Conservation (phyloP, 2,329 filamentous ascomycete species). For the Emergomyces orientalis region DNA sequence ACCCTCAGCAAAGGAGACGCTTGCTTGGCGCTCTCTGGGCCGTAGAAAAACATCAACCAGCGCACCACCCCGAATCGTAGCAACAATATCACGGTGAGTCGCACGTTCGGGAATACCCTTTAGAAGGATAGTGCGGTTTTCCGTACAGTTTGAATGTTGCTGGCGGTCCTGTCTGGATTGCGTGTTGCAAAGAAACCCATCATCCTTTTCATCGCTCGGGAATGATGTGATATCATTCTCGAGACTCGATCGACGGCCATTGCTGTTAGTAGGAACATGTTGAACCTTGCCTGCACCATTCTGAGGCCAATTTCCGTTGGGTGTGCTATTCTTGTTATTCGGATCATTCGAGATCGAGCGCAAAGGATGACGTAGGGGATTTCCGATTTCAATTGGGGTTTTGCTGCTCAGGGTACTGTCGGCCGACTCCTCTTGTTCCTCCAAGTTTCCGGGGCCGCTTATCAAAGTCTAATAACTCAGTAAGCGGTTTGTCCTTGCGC, state of each 20-base stretch:
- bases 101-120: slow-evolving; percentile 52
- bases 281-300: not conserved
- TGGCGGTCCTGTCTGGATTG: slow-evolving; percentile 16
- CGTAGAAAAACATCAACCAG: slow-evolving; percentile 61
- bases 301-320: not conserved
- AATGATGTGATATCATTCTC: slow-evolving; percentile 22
- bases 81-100: slow-evolving; percentile 57
- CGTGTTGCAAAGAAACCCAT: slow-evolving; percentile 13
- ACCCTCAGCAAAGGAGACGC: slow-evolving; percentile 60
- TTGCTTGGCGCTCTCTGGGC: slow-evolving; percentile 49
- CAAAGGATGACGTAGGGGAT: not conserved
- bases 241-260: slow-evolving; percentile 12
- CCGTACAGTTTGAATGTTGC: slow-evolving; percentile 13
- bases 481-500: slow-evolving; percentile 10
- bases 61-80: slow-evolving; percentile 58
- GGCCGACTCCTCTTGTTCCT: slow-evolving; percentile 1
- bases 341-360: not conserved
- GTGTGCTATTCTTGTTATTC: not conserved
- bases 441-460: slow-evolving; percentile 8
- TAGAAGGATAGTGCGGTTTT: slow-evolving; percentile 44
- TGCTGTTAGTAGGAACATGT: not conserved
- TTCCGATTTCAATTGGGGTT: not conserved
- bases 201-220: slow-evolving; percentile 21
- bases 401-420: not conserved
- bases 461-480: slow-evolving; percentile 13